A percentile compares a stretch with the other conserved stretches of the same genome.
phyloP scores from a whole-genome alignment of 805 yeast species.

The fission yeast (Schizosaccharomyces pombe) region DNA sequence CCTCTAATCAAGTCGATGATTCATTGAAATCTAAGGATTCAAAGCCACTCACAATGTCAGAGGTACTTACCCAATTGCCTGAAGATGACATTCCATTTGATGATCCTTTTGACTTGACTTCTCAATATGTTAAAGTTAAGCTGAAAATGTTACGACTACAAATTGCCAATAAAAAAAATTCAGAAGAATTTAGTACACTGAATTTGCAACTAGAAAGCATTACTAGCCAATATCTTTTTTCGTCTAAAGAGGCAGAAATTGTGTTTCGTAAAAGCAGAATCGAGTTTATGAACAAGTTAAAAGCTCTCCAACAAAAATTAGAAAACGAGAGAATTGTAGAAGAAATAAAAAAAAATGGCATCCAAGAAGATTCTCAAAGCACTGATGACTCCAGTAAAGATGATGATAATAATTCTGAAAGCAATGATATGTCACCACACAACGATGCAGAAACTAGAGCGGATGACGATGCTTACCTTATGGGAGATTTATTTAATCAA shows the following conservation, averaged over 20 bases:
- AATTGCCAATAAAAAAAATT: not conserved
- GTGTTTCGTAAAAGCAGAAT: not conserved
- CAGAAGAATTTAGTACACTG: not conserved
- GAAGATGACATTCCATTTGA: not conserved
- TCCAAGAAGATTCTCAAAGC: no score
- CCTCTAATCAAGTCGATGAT: no score
- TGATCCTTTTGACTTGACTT: not conserved
- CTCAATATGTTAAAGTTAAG: not conserved
- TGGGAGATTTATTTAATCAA: not conserved
- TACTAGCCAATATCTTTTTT: not conserved
- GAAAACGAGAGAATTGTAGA: not conserved
- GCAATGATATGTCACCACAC: not conserved
- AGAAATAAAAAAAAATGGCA: not conserved
- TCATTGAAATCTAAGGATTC: not conserved
- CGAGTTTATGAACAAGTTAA: not conserved
- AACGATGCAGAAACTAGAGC: not conserved
- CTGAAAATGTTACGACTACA: not conserved
- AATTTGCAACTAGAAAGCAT: not conserved
- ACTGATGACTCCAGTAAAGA: no score
- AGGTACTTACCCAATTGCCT: not conserved
- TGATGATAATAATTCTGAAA: not conserved
- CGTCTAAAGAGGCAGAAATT: not conserved
- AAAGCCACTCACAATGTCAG: not conserved
- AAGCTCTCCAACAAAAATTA: not conserved
- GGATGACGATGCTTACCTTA: not conserved